Percentiles rank a stretch among this genome's conserved stretches.
These are phyloP conservation scores for Auriscalpium vulgare DNA, from an alignment of 768 basidiomycete species.

Conservation along the genomic window DNA sequence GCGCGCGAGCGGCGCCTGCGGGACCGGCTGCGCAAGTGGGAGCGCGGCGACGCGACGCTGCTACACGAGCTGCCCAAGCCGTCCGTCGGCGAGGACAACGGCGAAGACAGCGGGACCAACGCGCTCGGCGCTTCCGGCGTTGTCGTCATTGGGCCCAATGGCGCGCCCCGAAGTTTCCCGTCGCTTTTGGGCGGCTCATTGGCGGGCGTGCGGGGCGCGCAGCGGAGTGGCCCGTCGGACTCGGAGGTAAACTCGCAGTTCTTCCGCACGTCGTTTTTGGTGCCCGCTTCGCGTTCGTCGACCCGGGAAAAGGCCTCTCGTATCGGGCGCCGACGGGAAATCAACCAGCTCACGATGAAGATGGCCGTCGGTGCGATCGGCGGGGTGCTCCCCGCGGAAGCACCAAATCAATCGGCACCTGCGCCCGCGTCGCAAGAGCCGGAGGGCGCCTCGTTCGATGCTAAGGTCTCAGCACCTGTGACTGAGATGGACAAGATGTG, in stretches of 20 bases:
- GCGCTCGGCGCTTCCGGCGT: slow-evolving; percentile 28
- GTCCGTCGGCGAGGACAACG: slow-evolving; percentile 27
- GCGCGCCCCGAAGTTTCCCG: slow-evolving; percentile 30
- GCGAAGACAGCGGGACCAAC: slow-evolving; percentile 23
- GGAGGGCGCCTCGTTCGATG: slow-evolving; percentile 4
- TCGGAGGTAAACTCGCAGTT: slow-evolving; percentile 30
- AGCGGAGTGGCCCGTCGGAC: slow-evolving; percentile 12
- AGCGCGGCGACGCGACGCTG: slow-evolving; percentile 49
- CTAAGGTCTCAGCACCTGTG: neutral
- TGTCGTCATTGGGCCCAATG: slow-evolving; percentile 39
- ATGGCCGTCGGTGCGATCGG: slow-evolving; percentile 76
- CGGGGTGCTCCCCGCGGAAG: slow-evolving; percentile 44
- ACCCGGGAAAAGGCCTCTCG: slow-evolving; percentile 48
- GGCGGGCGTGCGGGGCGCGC: slow-evolving; percentile 11
- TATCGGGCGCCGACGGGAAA: slow-evolving; percentile 55
- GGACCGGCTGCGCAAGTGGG: slow-evolving; percentile 69
- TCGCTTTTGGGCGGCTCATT: slow-evolving; percentile 20
- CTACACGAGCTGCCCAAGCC: slow-evolving; percentile 58
- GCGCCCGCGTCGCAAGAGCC: neutral
- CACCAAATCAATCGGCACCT: slow-evolving; percentile 18
- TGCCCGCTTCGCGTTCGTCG: slow-evolving; percentile 53
- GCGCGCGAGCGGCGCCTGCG: slow-evolving; percentile 67
- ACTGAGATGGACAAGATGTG: slow-evolving; percentile 29
- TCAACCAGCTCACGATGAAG: slow-evolving; percentile 78
- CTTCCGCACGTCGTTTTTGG: slow-evolving; percentile 63